Conservation (phyloP, 2,329 filamentous ascomycete species). For the Ambrosiella xylebori region DNA sequence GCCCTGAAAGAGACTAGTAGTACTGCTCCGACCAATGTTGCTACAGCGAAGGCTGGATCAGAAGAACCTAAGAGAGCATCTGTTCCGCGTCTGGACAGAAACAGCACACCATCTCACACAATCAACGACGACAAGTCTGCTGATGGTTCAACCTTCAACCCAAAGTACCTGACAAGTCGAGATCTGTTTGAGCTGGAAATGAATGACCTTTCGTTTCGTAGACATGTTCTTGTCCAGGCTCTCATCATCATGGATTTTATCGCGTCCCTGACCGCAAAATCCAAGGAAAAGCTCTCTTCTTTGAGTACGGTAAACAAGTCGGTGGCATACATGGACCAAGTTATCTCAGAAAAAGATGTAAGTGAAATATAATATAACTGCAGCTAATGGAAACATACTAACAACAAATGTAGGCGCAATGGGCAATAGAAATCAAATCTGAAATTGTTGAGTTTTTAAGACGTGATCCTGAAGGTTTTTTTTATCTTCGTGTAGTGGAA, state of each 20-base stretch:
- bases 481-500: constrained; percentile 93
- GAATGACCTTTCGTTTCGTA: constrained; percentile 81
- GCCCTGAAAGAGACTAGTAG: constrained; percentile 31
- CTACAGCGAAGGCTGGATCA: constrained; percentile 29
- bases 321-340: constrained; percentile 63
- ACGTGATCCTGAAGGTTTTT: constrained; percentile 65
- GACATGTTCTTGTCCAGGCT: constrained; percentile 87
- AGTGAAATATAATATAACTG: constrained; percentile 20
- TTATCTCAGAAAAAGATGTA: constrained; percentile 68
- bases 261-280: constrained; percentile 66
- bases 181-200: constrained; percentile 95
- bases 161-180: constrained; percentile 93
- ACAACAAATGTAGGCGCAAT: constrained; percentile 39
- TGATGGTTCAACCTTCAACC: constrained; percentile 48
- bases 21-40: constrained; percentile 32
- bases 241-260: constrained; percentile 91
- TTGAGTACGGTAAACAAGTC: constrained; percentile 61
- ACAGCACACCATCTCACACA: neutral
- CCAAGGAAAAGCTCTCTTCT: constrained; percentile 61
- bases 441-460: constrained; percentile 71
- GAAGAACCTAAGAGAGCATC: constrained; percentile 28
- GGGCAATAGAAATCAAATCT: constrained; percentile 63
- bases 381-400: neutral
- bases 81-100: neutral
- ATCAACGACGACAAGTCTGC: neutral